Evolutionary conservation across 768 basidiomycete genomes (phyloP), one percentile per base, ranked within the genome.

Genomic region (Mycena galopus): DNA sequence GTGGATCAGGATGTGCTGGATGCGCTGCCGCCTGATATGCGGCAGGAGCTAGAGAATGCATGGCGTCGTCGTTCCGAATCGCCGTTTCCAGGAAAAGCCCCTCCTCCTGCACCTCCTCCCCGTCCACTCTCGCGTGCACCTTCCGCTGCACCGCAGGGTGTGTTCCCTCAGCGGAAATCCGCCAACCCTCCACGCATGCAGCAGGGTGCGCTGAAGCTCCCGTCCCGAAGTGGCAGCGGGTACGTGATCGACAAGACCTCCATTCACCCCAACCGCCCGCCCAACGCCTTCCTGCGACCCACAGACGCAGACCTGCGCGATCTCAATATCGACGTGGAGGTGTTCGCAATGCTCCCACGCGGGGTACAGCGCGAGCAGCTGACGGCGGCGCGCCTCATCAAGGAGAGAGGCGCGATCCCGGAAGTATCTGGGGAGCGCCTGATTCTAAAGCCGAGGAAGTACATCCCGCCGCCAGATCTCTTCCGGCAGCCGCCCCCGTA

Each of bases 331-430:
- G 96, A 96, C 78, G 90, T 90, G 0, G 89, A 86, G 9, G 90
- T 94, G 8, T 96, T 94, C 75, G 82, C 80, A 0, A 83, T 81
- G 35, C 80, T 98, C 3, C 95, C 95, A 0, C 80, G 81, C 1
- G 86, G 89, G 27, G 78, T 95, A 51, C 93, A 95, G 77, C 87
- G 89, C 60, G 95, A 97, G 76, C 92, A 94, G 72, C 82, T 97
- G 32, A 84, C 88, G n/a, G 82, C 85, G 58, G 88, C 88, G 25
- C 86, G 93, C 23, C 82, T 91, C 25, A 77, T 88, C 39, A 87
- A 87, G 74, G 78, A 81, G 69, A 82, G 75, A 42, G 88, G 87
- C 8, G 78, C 71, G 12, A 57, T 87, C 0, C 86, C 87, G 23
- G 84, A 79, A 55, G 83, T 77, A 29, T 82, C 80, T 0, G 79